Evolutionary conservation across 495 filamentous ascomycete genomes (phyloP).

Genomic region (Cudoniella acicularis): DNA sequence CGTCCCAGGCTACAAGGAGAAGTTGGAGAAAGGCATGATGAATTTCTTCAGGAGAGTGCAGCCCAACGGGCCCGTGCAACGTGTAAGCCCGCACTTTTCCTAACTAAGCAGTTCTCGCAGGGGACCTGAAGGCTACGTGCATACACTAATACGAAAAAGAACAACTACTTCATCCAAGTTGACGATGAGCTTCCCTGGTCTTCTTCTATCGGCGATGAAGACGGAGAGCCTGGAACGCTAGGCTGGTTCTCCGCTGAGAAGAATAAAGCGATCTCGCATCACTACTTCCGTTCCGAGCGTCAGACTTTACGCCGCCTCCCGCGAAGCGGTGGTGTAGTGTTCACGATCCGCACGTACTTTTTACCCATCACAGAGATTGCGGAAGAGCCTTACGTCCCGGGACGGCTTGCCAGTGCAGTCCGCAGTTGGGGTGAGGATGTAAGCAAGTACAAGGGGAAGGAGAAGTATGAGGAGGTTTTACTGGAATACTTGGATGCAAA

Average conservation of each 20-base stretch:
- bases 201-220: constrained; percentile 70
- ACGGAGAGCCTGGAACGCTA: constrained; percentile 45
- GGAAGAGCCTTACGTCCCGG: constrained; percentile 68
- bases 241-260: constrained; percentile 79
- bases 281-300: constrained; percentile 77
- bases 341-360: constrained; percentile 79
- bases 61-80: constrained; percentile 60
- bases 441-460: constrained; percentile 76
- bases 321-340: constrained; percentile 69
- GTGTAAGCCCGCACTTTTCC: constrained; percentile 19
- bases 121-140: too few species aligned
- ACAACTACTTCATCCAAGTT: constrained; percentile 76
- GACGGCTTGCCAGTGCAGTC: constrained; percentile 65
- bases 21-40: constrained; percentile 79
- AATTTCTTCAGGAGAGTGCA: constrained; percentile 70
- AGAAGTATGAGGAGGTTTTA: constrained; percentile 73
- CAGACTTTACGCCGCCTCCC: constrained; percentile 75
- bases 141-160: constrained; percentile 22
- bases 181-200: constrained; percentile 72
- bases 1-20: constrained; percentile 73
- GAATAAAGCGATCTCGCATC: constrained; percentile 67
- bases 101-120: too few species aligned
- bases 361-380: constrained; percentile 62
- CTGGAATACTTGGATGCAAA: constrained; percentile 78
- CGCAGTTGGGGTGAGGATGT: constrained; percentile 89